A percentile compares a stretch with the other conserved stretches of the same genome.
phyloP scores from a whole-genome alignment of 2,329 filamentous ascomycete genomes.

The Mariannaea sp. region DNA sequence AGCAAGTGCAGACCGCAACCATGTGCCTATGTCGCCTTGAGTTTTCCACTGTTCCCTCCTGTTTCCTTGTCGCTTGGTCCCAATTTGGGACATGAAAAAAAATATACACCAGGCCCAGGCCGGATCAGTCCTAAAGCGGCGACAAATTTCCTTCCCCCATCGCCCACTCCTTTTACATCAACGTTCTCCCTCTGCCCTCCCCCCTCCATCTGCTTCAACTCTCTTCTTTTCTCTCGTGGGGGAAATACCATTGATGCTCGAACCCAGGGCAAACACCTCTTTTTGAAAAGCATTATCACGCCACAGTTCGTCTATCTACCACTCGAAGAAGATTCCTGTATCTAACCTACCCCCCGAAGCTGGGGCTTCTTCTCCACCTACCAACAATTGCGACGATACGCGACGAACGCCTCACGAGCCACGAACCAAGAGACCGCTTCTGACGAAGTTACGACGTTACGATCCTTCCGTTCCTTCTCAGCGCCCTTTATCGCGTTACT shows the following conservation, averaged over 20 bases:
- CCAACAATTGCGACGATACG: constrained; percentile 28
- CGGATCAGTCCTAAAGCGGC: constrained; percentile 5
- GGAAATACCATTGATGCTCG: constrained; percentile 4
- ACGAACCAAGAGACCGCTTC: constrained; percentile 21
- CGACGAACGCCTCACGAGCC: constrained; percentile 21
- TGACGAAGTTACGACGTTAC: constrained; percentile 39
- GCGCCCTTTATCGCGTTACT: constrained; percentile 6
- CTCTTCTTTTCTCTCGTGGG: constrained; percentile 22
- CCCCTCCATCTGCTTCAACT: constrained; percentile 11
- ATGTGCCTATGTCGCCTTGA: constrained; percentile 6
- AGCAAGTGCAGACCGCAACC: constrained; percentile 18
- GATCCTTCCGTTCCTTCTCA: constrained; percentile 26
- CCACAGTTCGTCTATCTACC: background rate
- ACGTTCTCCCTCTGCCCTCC: background rate
- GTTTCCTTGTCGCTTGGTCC: background rate
- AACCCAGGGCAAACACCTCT: background rate
- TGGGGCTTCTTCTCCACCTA: constrained; percentile 20
- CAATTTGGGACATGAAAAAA: too few relatives aligned
- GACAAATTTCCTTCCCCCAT: constrained; percentile 18
- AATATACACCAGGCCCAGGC: constrained; percentile 16
- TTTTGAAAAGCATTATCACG: background rate
- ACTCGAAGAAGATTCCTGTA: too few relatives aligned
- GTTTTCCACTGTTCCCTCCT: background rate
- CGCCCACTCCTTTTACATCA: constrained; percentile 6
- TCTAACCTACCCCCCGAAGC: constrained; percentile 11